A percentile compares a stretch with the other conserved stretches of the same genome.
Conservation (phyloP, 2,329 filamentous ascomycete species). For the Blumeriella jaapii region DNA sequence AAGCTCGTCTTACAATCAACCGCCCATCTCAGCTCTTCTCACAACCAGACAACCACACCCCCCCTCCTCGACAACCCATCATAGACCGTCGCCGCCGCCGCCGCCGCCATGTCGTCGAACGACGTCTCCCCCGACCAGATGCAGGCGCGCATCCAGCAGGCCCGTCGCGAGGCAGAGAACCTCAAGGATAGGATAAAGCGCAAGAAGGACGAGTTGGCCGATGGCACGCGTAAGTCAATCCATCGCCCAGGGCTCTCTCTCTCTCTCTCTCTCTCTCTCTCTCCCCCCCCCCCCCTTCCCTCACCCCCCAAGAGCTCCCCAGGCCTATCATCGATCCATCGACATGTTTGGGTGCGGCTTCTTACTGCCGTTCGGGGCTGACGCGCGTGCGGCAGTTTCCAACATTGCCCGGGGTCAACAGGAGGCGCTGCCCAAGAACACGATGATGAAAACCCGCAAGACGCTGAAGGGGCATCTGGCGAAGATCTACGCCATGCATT, state of each 20-base stretch:
- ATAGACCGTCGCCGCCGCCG: no score
- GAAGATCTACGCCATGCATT: conserved; percentile 99
- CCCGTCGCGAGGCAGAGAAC: conserved; percentile 92
- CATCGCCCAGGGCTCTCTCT: background rate
- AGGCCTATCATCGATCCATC: conserved; percentile 7
- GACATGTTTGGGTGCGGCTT: background rate
- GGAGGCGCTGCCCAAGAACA: conserved; percentile 80
- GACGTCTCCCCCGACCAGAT: conserved; percentile 66
- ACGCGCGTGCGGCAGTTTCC: conserved; percentile 51
- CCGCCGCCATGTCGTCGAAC: conserved; percentile 30
- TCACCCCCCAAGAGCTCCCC: no score
- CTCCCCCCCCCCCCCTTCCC: no score
- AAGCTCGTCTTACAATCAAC: no score
- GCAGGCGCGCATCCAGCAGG: conserved; percentile 86
- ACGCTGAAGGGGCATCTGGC: conserved; percentile 95
- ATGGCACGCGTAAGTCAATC: conserved; percentile 77
- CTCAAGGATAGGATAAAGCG: conserved; percentile 98
- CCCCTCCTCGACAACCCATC: conserved; percentile 10
- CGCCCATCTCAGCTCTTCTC: background rate
- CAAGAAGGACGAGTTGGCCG: conserved; percentile 98
- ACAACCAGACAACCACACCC: background rate
- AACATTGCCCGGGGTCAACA: conserved; percentile 87
- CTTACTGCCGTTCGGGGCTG: conserved; percentile 9
- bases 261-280: no score
- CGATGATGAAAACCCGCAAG: conserved; percentile 92